Evolutionary conservation across 768 basidiomycete genomes (phyloP).

Genomic region (Pholiota microspora): DNA sequence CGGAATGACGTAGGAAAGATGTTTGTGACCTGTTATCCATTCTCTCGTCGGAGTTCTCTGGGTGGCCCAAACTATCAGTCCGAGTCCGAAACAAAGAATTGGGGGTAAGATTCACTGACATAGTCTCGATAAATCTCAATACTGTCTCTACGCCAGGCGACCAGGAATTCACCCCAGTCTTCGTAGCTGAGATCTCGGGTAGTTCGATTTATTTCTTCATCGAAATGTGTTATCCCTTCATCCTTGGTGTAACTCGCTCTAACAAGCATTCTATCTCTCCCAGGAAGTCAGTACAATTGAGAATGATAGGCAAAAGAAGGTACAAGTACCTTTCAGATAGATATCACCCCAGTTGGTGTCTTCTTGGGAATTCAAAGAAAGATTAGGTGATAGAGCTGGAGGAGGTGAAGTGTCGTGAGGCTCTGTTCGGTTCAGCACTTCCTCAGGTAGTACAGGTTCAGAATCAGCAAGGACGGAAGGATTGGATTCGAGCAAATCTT

Average conservation of each 20-base stretch:
- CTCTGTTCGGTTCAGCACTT: constrained; percentile 69
- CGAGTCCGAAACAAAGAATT: constrained; percentile 5
- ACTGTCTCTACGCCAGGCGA: constrained; percentile 75
- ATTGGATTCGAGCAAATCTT: constrained; percentile 19
- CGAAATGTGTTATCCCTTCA: constrained; percentile 52
- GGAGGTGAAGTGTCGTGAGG: constrained; percentile 73
- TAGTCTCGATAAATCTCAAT: constrained; percentile 86
- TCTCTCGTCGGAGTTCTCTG: constrained; percentile 69
- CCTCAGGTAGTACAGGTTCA: constrained; percentile 53
- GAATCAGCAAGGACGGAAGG: constrained; percentile 5
- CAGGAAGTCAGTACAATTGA: constrained; percentile 17
- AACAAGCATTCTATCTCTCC: constrained; percentile 86
- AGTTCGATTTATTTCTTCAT: constrained; percentile 66
- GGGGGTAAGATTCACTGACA: constrained; percentile 42
- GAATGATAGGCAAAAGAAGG: constrained; percentile 3
- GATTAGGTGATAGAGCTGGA: constrained; percentile 20
- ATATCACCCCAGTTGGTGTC: constrained; percentile 46
- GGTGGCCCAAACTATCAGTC: neutral
- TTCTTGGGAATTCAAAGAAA: neutral
- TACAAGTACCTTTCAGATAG: constrained; percentile 67
- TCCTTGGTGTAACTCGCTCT: constrained; percentile 63
- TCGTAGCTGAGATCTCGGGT: constrained; percentile 60
- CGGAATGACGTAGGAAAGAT: constrained; percentile 78
- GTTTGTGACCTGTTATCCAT: constrained; percentile 67
- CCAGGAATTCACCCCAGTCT: constrained; percentile 80